Conservation (phyloP, 345 rosid species). For the Pistacia integerrima region DNA sequence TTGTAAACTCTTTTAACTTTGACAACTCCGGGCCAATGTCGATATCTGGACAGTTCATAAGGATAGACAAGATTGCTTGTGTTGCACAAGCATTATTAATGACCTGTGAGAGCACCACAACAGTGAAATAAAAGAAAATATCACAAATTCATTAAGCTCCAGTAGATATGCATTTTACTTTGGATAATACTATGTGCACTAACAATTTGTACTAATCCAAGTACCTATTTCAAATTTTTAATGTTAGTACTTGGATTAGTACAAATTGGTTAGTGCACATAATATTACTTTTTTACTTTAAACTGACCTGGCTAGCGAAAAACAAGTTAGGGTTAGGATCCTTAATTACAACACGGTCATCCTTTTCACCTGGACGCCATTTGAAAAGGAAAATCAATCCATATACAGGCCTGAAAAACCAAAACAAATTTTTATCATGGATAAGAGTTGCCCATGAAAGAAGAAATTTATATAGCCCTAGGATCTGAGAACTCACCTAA, state of each 20-base stretch:
- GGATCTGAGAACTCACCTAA: conserved; percentile 52
- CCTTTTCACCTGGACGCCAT: conserved; percentile 93
- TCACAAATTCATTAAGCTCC: neutral
- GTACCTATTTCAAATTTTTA: no score
- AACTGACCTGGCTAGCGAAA: conserved; percentile 89
- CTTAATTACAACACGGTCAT: conserved; percentile 78
- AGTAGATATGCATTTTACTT: neutral
- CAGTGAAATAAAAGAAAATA: neutral
- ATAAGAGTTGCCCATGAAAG: neutral
- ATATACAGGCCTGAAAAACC: conserved; percentile 72
- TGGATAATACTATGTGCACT: no score
- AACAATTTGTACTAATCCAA: no score
- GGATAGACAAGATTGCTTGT: conserved; percentile 91
- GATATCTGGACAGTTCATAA: conserved; percentile 83
- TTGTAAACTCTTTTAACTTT: conserved; percentile 82
- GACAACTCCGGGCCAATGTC: conserved; percentile 89
- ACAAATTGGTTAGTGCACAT: no score
- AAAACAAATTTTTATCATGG: neutral
- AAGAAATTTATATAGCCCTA: neutral
- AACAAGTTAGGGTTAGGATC: conserved; percentile 81
- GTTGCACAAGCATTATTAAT: conserved; percentile 99
- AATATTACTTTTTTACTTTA: neutral
- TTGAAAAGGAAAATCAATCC: conserved; percentile 98
- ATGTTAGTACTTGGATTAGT: no score
- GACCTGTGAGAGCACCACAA: conserved; percentile 46